A percentile compares a stretch with the other conserved stretches of the same genome.
Evolutionary conservation across 1,284 basidiomycete genomes (phyloP).

Genomic region (Fomitopsis palustris): DNA sequence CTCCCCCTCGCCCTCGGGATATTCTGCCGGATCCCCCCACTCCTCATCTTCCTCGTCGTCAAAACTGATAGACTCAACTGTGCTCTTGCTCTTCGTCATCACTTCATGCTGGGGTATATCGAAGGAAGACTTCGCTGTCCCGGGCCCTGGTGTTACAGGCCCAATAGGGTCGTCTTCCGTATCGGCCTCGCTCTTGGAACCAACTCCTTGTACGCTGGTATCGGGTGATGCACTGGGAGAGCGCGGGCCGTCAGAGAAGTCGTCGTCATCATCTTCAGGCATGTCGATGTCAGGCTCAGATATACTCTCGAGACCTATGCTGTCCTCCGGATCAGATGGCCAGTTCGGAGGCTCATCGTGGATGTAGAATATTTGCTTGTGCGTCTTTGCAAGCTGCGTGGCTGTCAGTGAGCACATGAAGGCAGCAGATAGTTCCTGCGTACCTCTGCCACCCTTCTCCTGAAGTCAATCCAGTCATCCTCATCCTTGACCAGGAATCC

Average conservation of each 20-base stretch:
- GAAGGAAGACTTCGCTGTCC: slow-evolving; percentile 45
- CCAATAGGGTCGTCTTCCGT: slow-evolving; percentile 67
- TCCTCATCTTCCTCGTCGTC: slow-evolving; percentile 60
- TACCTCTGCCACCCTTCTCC: slow-evolving; percentile 69
- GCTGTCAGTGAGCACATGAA: not conserved
- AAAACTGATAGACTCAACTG: slow-evolving; percentile 17
- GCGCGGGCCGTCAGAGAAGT: slow-evolving; percentile 40
- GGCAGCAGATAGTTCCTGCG: not conserved
- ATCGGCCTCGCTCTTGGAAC: slow-evolving; percentile 45
- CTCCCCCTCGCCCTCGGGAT: slow-evolving; percentile 27
- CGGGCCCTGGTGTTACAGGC: slow-evolving; percentile 52
- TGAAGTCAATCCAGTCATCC: slow-evolving; percentile 82
- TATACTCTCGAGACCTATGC: slow-evolving; percentile 76
- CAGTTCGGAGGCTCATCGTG: slow-evolving; percentile 85
- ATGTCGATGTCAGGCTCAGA: slow-evolving; percentile 69
- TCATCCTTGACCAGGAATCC: slow-evolving; percentile 88
- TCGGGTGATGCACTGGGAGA: slow-evolving; percentile 27
- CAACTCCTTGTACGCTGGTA: slow-evolving; percentile 19
- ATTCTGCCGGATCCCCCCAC: slow-evolving; percentile 53
- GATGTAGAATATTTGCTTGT: slow-evolving; percentile 77
- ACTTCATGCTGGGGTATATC: slow-evolving; percentile 24
- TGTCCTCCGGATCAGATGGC: slow-evolving; percentile 71
- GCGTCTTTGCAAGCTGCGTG: slow-evolving; percentile 46
- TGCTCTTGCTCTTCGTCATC: slow-evolving; percentile 15
- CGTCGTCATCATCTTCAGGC: slow-evolving; percentile 33